Evolutionary conservation across 768 basidiomycete genomes (phyloP), one percentile per base, ranked within the genome.

Genomic region (Termitomyces sp.): DNA sequence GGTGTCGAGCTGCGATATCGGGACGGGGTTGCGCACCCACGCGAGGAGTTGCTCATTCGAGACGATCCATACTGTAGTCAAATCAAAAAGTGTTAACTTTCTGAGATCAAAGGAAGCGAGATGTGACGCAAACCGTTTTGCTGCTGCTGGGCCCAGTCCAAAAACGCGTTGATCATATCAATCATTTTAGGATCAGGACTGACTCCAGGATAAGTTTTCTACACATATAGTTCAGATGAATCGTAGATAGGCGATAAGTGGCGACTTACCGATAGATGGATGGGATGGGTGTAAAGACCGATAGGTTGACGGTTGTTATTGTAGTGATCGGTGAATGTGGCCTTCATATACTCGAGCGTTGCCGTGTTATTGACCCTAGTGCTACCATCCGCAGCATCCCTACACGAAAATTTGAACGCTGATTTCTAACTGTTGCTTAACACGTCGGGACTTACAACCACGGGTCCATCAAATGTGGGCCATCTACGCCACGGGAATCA

Each of bases 241-340:
- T 30, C 1, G 9, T 30, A 49, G 5, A 1, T 26, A 10, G 17
- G 4, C 2, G n/a, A 48, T 9, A 21, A 31, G 4, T 3, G 1
- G 31, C 3, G 10, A 66, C 77, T 52, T 55, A 83, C 83, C 41
- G 86, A 80, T 47, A 89, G 66, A 72, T 91, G 87, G 65, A 91
- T 86, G 31, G 89, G 89, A 68, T 92, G 90, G 1, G 86, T 87
- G 68, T 91, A 92, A 28, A 91, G 74, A 45, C 90, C 90, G 56
- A 91, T 82, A 0, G 90, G 90, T 66, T 89, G 87, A 14, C 88
- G 78, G 64, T 88, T 89, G 50, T 77, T 78, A 59, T 78, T 83
- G 69, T 91, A 91, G 69, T 91, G 89, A 49, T 71, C 82, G 1
- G 76, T 84, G 70, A 92, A 92, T 0, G 88, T 88, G 50, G 68